Percentiles rank a stretch among this genome's conserved stretches.
phyloP scores from a whole-genome alignment of 1,284 basidiomycete genomes.

The Serendipita sp. region DNA sequence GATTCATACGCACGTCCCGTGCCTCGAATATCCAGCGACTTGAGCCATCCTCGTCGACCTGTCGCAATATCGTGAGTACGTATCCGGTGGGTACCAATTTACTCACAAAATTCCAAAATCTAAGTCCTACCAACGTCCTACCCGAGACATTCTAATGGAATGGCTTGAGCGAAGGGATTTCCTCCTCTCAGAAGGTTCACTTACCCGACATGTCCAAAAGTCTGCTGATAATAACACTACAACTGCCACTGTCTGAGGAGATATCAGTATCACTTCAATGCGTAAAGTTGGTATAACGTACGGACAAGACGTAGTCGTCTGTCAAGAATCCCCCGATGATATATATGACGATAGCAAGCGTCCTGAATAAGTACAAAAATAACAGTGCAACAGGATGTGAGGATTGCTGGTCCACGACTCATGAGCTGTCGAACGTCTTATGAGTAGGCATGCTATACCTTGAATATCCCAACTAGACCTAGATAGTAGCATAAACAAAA shows the following conservation, averaged over 20 bases:
- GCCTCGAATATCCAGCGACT: slow-evolving; percentile 94
- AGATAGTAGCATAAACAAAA: slow-evolving; percentile 6
- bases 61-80: slow-evolving; percentile 12
- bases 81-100: neutral
- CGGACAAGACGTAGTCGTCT: slow-evolving; percentile 78
- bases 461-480: slow-evolving; percentile 63
- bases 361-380: slow-evolving; percentile 75
- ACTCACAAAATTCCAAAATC: slow-evolving; percentile 87
- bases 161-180: neutral
- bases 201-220: slow-evolving; percentile 88
- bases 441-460: slow-evolving; percentile 33
- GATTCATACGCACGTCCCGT: slow-evolving; percentile 54
- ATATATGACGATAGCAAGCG: slow-evolving; percentile 74
- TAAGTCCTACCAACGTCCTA: slow-evolving; percentile 74
- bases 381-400: slow-evolving; percentile 74
- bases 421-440: neutral
- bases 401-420: slow-evolving; percentile 34
- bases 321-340: slow-evolving; percentile 78
- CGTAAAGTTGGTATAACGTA: slow-evolving; percentile 26
- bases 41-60: slow-evolving; percentile 90
- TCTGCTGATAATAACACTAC: slow-evolving; percentile 87
- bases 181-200: slow-evolving; percentile 16
- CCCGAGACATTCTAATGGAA: slow-evolving; percentile 80
- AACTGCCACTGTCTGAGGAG: slow-evolving; percentile 66
- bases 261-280: neutral